Evolutionary conservation across 768 basidiomycete species (phyloP), one percentile per base, ranked within the genome.

Genomic region (Tricholoma saponaceum): DNA sequence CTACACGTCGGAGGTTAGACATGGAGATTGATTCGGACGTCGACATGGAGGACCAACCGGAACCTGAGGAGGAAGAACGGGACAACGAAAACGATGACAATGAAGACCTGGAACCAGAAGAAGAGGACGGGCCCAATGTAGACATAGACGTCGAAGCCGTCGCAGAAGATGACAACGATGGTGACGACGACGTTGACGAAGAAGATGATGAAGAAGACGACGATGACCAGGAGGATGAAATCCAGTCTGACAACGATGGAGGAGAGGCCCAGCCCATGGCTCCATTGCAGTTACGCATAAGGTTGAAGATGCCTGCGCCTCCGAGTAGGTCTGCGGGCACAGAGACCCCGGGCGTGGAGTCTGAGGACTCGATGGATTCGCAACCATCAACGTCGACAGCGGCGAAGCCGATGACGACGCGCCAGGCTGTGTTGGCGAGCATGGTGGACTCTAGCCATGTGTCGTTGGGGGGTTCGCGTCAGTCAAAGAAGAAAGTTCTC

Each of bases 351-450:
- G 46, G 55, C 33, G 64, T 74, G 20, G 76, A 79, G 54, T 75
- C 74, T 4, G 75, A 75, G 33, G 78, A 80, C 50, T 71, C 71
- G 0, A 70, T 67, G 43, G 71, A 65, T 4, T 69, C 64, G 8
- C 62, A 64, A 41, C 70, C 67, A 1, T 51, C 55, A 2, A 66
- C 64, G 9, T 70, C 68, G 10, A 68, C 68, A n/a, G 69, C 69
- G 2, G 64, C 69, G 32, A 67, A 69, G 43, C 79, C 76, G 5
- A 78, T 81, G 75, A 84, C 77, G 26, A 81, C 80, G 0, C 76
- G 89, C 23, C 88, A 90, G 62, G 89, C 89, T 1, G 88, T 87
- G 14, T 73, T 89, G 8, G 85, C 85, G 1, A 86, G 84, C 55
- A 84, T 87, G 28, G 82, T 86, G 2, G 86, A 84, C 55, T 76